These are phyloP conservation scores for Pseudoperonospora humuli DNA, from an alignment of 352 stramenopile genomes.

Conservation along the genomic window DNA sequence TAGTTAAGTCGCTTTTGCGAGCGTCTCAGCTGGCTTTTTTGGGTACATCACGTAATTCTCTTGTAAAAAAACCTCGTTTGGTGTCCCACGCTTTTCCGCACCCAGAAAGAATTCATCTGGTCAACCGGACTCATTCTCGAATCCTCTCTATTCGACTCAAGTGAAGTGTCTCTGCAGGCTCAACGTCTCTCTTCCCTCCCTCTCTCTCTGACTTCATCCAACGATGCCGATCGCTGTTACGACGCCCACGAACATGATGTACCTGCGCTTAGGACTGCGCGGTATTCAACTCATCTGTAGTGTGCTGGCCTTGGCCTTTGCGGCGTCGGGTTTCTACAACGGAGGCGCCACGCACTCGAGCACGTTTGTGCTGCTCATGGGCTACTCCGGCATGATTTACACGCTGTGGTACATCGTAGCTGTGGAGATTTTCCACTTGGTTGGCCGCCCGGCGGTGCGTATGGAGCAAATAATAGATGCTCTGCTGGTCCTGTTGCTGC, in stretches of 20 bases:
- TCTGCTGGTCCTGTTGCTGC: conserved; percentile 29
- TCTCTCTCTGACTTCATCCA: too few species aligned
- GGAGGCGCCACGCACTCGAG: conserved; percentile 16
- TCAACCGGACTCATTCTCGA: too few species aligned
- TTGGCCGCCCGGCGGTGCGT: conserved; percentile 15
- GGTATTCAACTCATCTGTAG: conserved; percentile 48
- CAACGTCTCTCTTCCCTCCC: too few species aligned
- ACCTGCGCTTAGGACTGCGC: conserved; percentile 29
- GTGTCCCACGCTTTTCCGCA: too few species aligned
- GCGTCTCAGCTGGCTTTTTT: too few species aligned
- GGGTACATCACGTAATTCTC: too few species aligned
- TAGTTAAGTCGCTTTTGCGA: too few species aligned
- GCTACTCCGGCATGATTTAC: conserved; percentile 59
- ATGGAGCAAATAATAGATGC: conserved; percentile 32
- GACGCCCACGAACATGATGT: conserved; percentile 20
- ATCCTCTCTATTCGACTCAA: too few species aligned
- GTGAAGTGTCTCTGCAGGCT: too few species aligned
- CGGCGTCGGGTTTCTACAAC: conserved; percentile 24
- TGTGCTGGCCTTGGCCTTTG: conserved; percentile 42
- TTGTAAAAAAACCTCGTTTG: too few species aligned
- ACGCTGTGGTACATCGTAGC: conserved; percentile 36
- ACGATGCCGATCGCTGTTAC: conserved; percentile 16
- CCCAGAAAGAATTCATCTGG: too few species aligned
- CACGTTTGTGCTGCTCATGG: conserved; percentile 53
- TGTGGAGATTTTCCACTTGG: conserved; percentile 42